Evolutionary conservation across 106 monocot genomes (phyloP).

Genomic region (Dendrobium chrysotoxum): DNA sequence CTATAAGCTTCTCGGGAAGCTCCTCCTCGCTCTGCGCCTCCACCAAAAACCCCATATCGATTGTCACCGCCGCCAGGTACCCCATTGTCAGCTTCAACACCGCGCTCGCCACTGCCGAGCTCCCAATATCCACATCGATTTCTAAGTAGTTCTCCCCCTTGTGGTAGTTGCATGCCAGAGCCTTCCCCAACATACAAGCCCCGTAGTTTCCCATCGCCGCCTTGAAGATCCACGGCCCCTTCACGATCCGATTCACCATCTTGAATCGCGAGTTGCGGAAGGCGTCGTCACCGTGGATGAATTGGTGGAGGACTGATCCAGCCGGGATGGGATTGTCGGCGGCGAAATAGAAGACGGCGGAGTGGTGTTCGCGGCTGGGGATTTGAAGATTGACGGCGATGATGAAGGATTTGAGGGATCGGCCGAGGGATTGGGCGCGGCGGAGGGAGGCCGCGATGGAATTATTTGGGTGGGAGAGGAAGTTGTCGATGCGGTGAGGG

Average conservation of each 20-base stretch:
- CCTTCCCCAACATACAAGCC: slow-evolving; percentile 58
- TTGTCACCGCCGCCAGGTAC: slow-evolving; percentile 51
- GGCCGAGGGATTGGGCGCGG: slow-evolving; percentile 20
- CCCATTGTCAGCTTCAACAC: slow-evolving; percentile 49
- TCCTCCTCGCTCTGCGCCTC: slow-evolving; percentile 66
- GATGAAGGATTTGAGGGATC: slow-evolving; percentile 36
- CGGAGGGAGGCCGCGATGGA: slow-evolving; percentile 35
- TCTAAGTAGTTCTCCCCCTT: slow-evolving; percentile 59
- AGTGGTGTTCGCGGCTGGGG: slow-evolving; percentile 55
- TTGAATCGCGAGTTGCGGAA: slow-evolving; percentile 66
- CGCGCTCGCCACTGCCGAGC: slow-evolving; percentile 67
- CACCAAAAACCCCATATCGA: slow-evolving; percentile 68
- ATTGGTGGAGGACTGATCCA: slow-evolving; percentile 43
- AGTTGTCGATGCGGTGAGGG: slow-evolving; percentile 46
- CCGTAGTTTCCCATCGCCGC: slow-evolving; percentile 62
- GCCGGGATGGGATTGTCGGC: slow-evolving; percentile 42
- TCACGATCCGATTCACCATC: slow-evolving; percentile 67
- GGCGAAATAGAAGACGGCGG: slow-evolving; percentile 68
- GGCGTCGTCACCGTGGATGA: slow-evolving; percentile 61
- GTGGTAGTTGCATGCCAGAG: slow-evolving; percentile 51
- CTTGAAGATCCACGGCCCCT: slow-evolving; percentile 71
- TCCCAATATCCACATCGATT: slow-evolving; percentile 78
- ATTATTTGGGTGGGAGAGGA: slow-evolving; percentile 43
- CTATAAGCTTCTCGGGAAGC: slow-evolving; percentile 58
- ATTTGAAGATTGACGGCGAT: slow-evolving; percentile 71